phyloP scores from a whole-genome alignment of 495 filamentous ascomycete genomes.

The Xylaria bambusicola region DNA sequence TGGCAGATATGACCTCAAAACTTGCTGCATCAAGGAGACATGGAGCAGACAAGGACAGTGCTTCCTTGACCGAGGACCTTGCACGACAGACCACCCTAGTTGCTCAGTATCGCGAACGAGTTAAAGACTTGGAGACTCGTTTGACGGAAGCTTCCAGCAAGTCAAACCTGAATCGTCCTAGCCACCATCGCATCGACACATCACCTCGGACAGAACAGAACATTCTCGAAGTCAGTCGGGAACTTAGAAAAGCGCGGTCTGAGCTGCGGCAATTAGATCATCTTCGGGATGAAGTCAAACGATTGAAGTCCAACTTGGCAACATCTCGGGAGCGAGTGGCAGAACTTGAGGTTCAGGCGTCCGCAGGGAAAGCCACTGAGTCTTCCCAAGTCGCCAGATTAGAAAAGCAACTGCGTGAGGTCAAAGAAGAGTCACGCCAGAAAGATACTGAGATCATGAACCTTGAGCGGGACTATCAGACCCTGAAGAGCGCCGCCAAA shows the following conservation, averaged over 20 bases:
- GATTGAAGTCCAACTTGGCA: conserved; percentile 47
- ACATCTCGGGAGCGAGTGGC: conserved; percentile 45
- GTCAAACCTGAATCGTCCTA: conserved; percentile 19
- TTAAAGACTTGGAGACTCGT: conserved; percentile 59
- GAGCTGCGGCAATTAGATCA: conserved; percentile 53
- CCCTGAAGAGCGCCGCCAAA: conserved; percentile 64
- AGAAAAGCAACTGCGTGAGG: conserved; percentile 43
- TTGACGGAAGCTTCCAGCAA: conserved; percentile 50
- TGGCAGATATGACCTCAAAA: conserved; percentile 61
- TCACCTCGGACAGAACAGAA: conserved; percentile 51
- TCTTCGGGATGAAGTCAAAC: conserved; percentile 50
- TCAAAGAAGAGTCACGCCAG: conserved; percentile 42
- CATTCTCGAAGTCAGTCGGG: conserved; percentile 46
- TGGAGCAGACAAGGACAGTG: conserved; percentile 49
- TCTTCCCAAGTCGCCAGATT: conserved; percentile 42
- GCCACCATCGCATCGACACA: conserved; percentile 27
- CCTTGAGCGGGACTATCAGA: conserved; percentile 53
- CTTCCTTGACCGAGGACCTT: conserved; percentile 58
- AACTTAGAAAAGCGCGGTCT: conserved; percentile 47
- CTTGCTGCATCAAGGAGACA: conserved; percentile 44
- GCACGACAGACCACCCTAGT: conserved; percentile 68
- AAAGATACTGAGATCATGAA: conserved; percentile 56
- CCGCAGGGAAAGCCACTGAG: conserved; percentile 41
- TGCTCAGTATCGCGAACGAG: conserved; percentile 66
- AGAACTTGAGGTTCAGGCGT: conserved; percentile 51